These are phyloP conservation scores for Clitocybe nebularis DNA, from an alignment of 1,284 basidiomycete genomes.

Conservation along the genomic window DNA sequence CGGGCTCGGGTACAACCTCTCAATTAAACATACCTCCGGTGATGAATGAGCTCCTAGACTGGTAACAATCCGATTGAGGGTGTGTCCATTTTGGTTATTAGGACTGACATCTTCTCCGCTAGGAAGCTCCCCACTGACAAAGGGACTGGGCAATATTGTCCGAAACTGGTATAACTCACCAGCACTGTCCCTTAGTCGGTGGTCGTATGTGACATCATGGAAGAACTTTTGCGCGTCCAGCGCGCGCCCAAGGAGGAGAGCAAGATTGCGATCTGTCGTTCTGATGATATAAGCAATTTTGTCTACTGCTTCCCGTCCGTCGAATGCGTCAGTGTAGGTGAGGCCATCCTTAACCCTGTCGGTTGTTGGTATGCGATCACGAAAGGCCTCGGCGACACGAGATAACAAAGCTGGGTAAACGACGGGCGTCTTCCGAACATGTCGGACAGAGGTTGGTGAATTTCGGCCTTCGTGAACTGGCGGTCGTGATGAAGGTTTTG, in stretches of 20 bases:
- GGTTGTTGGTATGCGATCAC: slow-evolving; percentile 69
- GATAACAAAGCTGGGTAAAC: slow-evolving; percentile 96
- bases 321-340: slow-evolving; percentile 94
- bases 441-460: slow-evolving; percentile 42
- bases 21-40: slow-evolving; percentile 19
- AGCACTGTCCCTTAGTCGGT: slow-evolving; percentile 86
- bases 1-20: too few species aligned
- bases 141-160: slow-evolving; percentile 70
- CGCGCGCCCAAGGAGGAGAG: slow-evolving; percentile 89
- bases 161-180: slow-evolving; percentile 94
- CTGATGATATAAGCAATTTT: slow-evolving; percentile 97
- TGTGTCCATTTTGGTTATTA: not conserved
- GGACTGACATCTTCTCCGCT: slow-evolving; percentile 28
- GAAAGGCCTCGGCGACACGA: slow-evolving; percentile 91
- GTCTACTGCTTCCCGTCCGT: slow-evolving; percentile 95
- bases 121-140: slow-evolving; percentile 71
- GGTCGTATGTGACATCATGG: slow-evolving; percentile 99
- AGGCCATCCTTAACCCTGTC: slow-evolving; percentile 93
- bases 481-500: slow-evolving; percentile 34
- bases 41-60: slow-evolving; percentile 38
- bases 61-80: slow-evolving; percentile 21
- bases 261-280: slow-evolving; percentile 95
- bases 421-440: slow-evolving; percentile 57
- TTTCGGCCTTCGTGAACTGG: slow-evolving; percentile 41
- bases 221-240: slow-evolving; percentile 99